Conservation (phyloP, 257 asterid genomes). For the Buddleja alternifolia region DNA sequence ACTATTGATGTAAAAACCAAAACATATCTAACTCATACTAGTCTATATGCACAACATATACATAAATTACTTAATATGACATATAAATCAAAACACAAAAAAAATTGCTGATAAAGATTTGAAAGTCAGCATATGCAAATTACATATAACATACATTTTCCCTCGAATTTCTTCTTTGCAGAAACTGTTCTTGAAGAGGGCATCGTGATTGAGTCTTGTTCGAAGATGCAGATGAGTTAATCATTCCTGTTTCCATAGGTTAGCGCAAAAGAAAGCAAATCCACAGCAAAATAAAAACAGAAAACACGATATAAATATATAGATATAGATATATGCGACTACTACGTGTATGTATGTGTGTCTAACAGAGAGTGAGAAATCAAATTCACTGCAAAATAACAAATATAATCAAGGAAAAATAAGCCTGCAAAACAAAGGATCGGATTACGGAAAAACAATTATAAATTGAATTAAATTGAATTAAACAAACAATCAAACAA, state of each 20-base stretch:
- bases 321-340: background rate
- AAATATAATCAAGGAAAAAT: background rate
- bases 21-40: background rate
- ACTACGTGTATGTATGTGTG: background rate
- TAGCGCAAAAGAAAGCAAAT: conserved; percentile 32
- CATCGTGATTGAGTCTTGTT: conserved; percentile 56
- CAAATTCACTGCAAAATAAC: conserved; percentile 15
- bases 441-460: conserved; percentile 20
- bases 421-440: conserved; percentile 50
- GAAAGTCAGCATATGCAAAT: background rate
- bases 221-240: conserved; percentile 52
- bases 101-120: background rate
- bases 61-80: background rate
- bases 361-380: conserved; percentile 5
- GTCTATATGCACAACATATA: background rate
- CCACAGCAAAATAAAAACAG: conserved; percentile 6
- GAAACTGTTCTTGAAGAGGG: conserved; percentile 81
- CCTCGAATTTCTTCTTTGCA: conserved; percentile 60
- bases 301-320: background rate
- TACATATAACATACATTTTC: conserved; percentile 60
- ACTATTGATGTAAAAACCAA: background rate
- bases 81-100: background rate
- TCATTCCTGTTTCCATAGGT: conserved; percentile 80
- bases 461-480: conserved; percentile 26
- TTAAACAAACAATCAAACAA: conserved; percentile 26